A percentile compares a stretch with the other conserved stretches of the same genome.
Evolutionary conservation across 2,329 filamentous ascomycete genomes (phyloP).

Genomic region (Claviceps paspali): DNA sequence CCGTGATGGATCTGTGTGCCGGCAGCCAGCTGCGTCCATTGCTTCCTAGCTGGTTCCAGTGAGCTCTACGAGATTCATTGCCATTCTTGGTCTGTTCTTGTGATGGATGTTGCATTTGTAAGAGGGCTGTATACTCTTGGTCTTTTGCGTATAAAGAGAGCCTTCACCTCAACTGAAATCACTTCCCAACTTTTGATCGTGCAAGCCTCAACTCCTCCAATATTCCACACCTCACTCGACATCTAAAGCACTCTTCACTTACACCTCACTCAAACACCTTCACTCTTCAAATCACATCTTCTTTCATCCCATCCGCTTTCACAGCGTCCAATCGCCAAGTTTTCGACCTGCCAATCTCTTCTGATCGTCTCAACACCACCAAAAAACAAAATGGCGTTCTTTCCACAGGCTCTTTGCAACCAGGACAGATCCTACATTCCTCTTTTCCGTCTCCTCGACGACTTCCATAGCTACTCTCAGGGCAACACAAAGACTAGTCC

Average conservation of each 20-base stretch:
- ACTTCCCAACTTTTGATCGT: too few relatives aligned
- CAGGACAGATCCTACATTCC: conserved; percentile 37
- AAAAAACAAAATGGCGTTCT: conserved; percentile 45
- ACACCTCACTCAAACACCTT: neutral
- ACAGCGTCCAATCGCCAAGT: neutral
- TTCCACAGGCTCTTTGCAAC: conserved; percentile 37
- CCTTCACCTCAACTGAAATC: too few relatives aligned
- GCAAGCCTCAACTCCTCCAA: too few relatives aligned
- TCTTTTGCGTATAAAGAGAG: too few relatives aligned
- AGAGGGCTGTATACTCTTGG: too few relatives aligned
- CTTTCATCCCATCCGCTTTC: neutral
- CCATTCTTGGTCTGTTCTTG: neutral
- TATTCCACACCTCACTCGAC: too few relatives aligned
- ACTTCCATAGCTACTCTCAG: conserved; percentile 43
- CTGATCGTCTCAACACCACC: conserved; percentile 10
- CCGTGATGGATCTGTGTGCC: conserved; percentile 2
- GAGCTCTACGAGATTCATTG: conserved; percentile 7
- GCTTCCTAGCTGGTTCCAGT: conserved; percentile 10
- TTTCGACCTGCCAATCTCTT: conserved; percentile 7
- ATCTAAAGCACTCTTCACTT: too few relatives aligned
- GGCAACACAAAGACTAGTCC: conserved; percentile 12
- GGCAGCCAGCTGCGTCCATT: conserved; percentile 3
- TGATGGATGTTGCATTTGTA: too few relatives aligned
- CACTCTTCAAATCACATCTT: neutral
- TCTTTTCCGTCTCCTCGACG: conserved; percentile 49